phyloP scores from a whole-genome alignment of 148 eudicot species.

The Tetragonia tetragonoides region DNA sequence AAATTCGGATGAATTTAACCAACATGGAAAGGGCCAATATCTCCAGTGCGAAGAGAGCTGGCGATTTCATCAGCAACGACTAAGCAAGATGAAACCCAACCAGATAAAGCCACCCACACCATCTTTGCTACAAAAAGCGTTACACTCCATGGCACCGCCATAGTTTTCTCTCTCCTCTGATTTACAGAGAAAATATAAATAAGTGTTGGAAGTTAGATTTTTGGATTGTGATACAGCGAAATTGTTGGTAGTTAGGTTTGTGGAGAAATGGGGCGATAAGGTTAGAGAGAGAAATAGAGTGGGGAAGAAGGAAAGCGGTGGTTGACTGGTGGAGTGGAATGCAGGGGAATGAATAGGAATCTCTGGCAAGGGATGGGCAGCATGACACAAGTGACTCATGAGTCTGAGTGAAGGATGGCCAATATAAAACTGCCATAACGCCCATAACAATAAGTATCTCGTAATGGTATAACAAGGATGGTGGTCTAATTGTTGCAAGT shows the following conservation, averaged over 20 bases:
- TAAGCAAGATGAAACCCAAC: constrained; percentile 69
- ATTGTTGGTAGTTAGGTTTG: background rate
- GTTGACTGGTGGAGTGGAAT: too few species aligned
- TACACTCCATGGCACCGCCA: constrained; percentile 69
- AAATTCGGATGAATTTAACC: constrained; percentile 32
- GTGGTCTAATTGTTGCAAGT: too few species aligned
- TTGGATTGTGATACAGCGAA: background rate
- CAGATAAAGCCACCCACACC: constrained; percentile 57
- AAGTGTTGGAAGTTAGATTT: background rate
- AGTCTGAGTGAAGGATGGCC: too few species aligned
- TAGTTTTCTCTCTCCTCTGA: constrained; percentile 18
- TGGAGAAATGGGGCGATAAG: too few species aligned
- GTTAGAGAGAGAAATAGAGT: too few species aligned
- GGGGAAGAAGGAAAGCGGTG: too few species aligned
- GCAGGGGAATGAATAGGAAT: too few species aligned
- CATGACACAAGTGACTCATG: too few species aligned
- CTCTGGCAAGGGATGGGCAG: too few species aligned
- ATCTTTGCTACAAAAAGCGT: constrained; percentile 53
- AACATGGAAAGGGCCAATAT: constrained; percentile 54
- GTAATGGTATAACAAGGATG: too few species aligned
- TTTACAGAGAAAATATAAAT: background rate
- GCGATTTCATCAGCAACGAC: constrained; percentile 80
- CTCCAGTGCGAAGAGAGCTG: constrained; percentile 51
- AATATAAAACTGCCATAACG: too few species aligned
- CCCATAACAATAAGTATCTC: too few species aligned